Evolutionary conservation across 305 asterid species (phyloP).

Genomic region (Fraxinus greggii): DNA sequence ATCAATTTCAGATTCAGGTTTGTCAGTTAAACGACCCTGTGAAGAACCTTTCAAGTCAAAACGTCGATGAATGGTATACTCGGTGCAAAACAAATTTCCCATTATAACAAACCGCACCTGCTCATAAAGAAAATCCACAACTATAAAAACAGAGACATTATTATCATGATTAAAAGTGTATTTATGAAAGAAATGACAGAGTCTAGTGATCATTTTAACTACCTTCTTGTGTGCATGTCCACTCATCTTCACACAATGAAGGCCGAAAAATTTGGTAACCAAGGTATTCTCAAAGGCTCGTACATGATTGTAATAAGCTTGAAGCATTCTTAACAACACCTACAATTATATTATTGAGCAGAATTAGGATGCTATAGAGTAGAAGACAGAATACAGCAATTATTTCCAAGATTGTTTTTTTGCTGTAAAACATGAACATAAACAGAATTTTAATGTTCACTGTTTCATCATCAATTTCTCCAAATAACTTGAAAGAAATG

Average conservation of each 20-base stretch:
- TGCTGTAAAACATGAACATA: background rate
- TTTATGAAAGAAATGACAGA: background rate
- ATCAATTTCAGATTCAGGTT: constrained; percentile 76
- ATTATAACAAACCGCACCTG: constrained; percentile 93
- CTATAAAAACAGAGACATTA: background rate
- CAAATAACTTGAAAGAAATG: background rate
- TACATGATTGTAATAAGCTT: constrained; percentile 81
- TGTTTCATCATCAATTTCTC: background rate
- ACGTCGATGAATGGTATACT: constrained; percentile 67
- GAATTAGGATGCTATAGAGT: background rate
- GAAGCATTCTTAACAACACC: constrained; percentile 90
- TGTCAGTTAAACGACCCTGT: constrained; percentile 75
- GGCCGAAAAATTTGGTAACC: constrained; percentile 80
- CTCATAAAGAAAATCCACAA: constrained; percentile 16
- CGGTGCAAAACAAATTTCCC: constrained; percentile 88
- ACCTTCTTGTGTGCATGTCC: constrained; percentile 95
- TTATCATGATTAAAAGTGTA: background rate
- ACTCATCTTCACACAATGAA: constrained; percentile 82
- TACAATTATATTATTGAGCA: constrained; percentile 28
- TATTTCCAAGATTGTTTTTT: background rate
- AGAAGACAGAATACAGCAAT: background rate
- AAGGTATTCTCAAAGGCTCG: constrained; percentile 72
- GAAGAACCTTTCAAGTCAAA: constrained; percentile 96
- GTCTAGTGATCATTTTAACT: background rate
- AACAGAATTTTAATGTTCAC: background rate